phyloP scores from a whole-genome alignment of 768 basidiomycete genomes.

The Kwoniella heveanensis region DNA sequence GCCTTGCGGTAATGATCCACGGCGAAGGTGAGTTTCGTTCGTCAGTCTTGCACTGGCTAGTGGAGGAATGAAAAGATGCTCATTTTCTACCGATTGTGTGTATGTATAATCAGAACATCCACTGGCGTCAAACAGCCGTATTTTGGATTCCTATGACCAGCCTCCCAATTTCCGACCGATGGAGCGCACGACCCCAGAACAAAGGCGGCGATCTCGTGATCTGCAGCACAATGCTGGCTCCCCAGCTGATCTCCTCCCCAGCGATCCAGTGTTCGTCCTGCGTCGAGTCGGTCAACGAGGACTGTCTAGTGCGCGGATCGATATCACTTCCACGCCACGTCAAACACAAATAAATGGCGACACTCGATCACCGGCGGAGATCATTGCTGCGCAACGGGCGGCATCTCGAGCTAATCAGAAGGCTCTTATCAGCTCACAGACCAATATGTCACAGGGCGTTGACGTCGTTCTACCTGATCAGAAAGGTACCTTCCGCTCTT shows the following conservation, averaged over 20 bases:
- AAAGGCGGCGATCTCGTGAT: conserved; percentile 85
- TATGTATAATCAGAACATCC: conserved; percentile 67
- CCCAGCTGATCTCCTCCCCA: conserved; percentile 71
- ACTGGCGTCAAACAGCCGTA: conserved; percentile 74
- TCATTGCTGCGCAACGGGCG: conserved; percentile 90
- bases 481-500: conserved; percentile 82
- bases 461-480: conserved; percentile 79
- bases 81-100: conserved; percentile 24
- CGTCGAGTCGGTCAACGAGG: conserved; percentile 66
- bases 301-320: conserved; percentile 8
- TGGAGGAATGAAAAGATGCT: too few species aligned
- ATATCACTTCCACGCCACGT: conserved; percentile 10
- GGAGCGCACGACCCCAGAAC: conserved; percentile 65
- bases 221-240: conserved; percentile 70
- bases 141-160: conserved; percentile 77
- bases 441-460: conserved; percentile 81
- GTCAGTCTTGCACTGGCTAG: too few species aligned
- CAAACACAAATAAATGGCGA: conserved; percentile 4
- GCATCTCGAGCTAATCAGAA: conserved; percentile 81
- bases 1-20: conserved; percentile 64
- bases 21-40: conserved; percentile 72
- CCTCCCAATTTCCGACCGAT: conserved; percentile 72
- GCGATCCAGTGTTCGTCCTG: conserved; percentile 88
- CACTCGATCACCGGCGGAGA: conserved; percentile 70
- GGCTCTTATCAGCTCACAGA: conserved; percentile 79